These are phyloP conservation scores for Acephala macrosclerotiorum DNA, from an alignment of 2,329 filamentous ascomycete species.

Conservation along the genomic window DNA sequence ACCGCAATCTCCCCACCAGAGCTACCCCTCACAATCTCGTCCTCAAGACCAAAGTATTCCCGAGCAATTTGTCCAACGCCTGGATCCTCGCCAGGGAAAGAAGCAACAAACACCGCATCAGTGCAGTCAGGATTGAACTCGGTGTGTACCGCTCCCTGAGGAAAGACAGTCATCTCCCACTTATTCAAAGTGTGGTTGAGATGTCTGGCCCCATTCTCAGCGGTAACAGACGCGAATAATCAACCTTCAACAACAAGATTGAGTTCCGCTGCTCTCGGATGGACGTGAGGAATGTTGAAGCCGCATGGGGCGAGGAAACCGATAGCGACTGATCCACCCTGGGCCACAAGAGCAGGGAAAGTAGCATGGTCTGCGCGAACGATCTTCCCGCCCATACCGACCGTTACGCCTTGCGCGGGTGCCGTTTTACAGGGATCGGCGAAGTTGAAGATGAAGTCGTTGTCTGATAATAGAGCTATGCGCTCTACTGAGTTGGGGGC, in stretches of 20 bases:
- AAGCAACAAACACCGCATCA: constrained; percentile 56
- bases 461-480: constrained; percentile 50
- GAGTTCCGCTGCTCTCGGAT: constrained; percentile 60
- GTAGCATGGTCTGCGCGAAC: constrained; percentile 60
- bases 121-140: constrained; percentile 63
- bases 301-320: constrained; percentile 59
- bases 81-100: constrained; percentile 47
- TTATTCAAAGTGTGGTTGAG: constrained; percentile 49
- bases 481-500: constrained; percentile 50
- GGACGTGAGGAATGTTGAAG: constrained; percentile 63
- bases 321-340: constrained; percentile 56
- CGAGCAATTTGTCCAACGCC: constrained; percentile 47
- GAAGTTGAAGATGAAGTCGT: constrained; percentile 60
- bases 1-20: constrained; percentile 38
- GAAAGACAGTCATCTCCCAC: constrained; percentile 61
- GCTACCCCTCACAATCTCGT: constrained; percentile 44
- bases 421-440: constrained; percentile 36
- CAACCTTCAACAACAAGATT: constrained; percentile 56
- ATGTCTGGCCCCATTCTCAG: constrained; percentile 57
- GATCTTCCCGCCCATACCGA: constrained; percentile 54
- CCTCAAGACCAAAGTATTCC: constrained; percentile 46
- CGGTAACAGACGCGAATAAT: constrained; percentile 57
- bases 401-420: constrained; percentile 33
- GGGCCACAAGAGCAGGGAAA: constrained; percentile 62
- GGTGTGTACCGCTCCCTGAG: constrained; percentile 60